Evolutionary conservation across 2,329 filamentous ascomycete species (phyloP).

Genomic region (Pseudogymnoascus pannorum): DNA sequence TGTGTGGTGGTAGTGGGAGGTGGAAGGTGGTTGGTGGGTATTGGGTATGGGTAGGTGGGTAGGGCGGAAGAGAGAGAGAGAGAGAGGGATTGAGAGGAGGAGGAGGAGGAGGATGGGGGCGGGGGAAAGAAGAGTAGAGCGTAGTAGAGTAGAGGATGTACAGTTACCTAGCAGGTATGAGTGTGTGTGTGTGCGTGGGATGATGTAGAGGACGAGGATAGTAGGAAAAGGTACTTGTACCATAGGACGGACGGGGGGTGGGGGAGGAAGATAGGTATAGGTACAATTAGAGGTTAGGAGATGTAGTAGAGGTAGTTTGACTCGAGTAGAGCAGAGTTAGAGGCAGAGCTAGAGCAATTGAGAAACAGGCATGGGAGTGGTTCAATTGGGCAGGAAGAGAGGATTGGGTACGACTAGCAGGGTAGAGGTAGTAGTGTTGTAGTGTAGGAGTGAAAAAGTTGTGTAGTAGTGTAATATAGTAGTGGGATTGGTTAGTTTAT

Average conservation of each 20-base stretch:
- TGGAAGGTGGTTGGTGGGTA: neutral
- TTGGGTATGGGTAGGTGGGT: no score
- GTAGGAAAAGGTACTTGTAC: no score
- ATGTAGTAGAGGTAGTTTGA: neutral
- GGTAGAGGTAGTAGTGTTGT: neutral
- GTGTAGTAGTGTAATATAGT: neutral
- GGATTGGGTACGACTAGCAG: neutral
- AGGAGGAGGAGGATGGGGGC: neutral
- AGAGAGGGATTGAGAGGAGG: neutral
- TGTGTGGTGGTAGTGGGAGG: neutral
- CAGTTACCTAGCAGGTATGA: no score
- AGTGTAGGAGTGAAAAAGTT: neutral
- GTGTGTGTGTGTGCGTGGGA: neutral
- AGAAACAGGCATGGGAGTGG: neutral
- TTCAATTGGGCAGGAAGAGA: neutral
- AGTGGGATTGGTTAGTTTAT: no score
- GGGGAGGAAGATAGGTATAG: no score
- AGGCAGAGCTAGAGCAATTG: no score
- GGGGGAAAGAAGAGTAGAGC: no score
- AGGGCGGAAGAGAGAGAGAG: neutral
- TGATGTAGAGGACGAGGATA: neutral
- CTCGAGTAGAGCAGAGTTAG: no score
- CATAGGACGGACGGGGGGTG: neutral
- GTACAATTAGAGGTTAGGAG: neutral
- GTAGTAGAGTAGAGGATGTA: no score